Evolutionary conservation across 768 basidiomycete genomes (phyloP).

Genomic region (Auriscalpium vulgare): DNA sequence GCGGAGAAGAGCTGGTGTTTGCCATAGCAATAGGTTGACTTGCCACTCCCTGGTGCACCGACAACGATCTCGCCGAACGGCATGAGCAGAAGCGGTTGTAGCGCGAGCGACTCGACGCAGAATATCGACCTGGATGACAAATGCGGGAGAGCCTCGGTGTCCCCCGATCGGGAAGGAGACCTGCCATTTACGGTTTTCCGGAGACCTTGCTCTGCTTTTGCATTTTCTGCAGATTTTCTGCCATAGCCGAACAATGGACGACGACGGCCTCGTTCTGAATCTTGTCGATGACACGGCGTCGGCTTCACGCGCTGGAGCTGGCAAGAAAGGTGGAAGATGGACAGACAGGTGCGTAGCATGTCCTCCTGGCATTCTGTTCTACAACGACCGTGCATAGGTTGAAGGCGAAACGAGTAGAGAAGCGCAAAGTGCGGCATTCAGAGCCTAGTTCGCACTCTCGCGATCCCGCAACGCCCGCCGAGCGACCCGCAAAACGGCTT

Average conservation of each 20-base stretch:
- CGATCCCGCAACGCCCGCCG: background rate
- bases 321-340: constrained; percentile 14
- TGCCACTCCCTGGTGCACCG: constrained; percentile 80
- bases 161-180: no score
- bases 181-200: no score
- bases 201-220: no score
- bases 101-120: no score
- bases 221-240: no score
- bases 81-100: constrained; percentile 33
- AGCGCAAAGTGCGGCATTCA: constrained; percentile 5
- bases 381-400: constrained; percentile 4
- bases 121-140: no score
- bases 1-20: constrained; percentile 87
- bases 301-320: background rate
- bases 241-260: background rate
- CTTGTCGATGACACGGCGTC: constrained; percentile 8
- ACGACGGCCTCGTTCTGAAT: constrained; percentile 13
- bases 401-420: constrained; percentile 12
- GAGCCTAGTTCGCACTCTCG: background rate
- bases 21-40: constrained; percentile 83
- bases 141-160: no score
- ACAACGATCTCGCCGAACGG: constrained; percentile 86
- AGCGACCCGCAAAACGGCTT: constrained; percentile 9
- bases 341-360: constrained; percentile 13
- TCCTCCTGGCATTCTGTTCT: background rate